Base-by-base conservation (phyloP, 352 stramenopile species). In the Pythium insidiosum region DNA sequence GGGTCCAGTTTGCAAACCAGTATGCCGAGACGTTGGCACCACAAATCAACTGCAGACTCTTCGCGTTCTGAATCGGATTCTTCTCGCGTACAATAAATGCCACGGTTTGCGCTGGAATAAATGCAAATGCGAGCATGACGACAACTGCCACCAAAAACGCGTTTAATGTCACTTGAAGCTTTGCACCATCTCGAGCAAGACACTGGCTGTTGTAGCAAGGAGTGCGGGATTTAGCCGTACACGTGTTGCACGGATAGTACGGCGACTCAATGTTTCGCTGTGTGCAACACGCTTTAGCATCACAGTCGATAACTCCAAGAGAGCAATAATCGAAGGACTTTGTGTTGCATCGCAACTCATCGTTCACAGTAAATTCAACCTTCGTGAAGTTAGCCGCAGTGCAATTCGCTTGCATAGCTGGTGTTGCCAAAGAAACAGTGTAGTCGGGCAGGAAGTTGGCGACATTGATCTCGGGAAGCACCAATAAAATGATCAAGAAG, bases 391-490 rank as follows among this genome's bases (percentile, higher is more conserved):
- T n/a, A n/a, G 54, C 23, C 13, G 35, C 49, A 20, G 47, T 60
- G 30, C 60, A 72, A 10, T 56, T 51, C 16, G 28, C 51, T 54
- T 72, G 66, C 6, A 38, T 37, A 31, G 47, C 43, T 10, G 43
- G 36, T 3, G 63, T 56, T 7, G 62, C 53, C 5, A 66, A 18
- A 6, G 35, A 30, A 10, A 33, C 18, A 6, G 46, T 36, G 38
- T 54, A 61, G 40, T 49, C 53, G 6, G 61, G 57, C 37, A 79
- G 50, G 37, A 81, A 82, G 50, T 60, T 68, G 4, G 73, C 65
- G 18, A 86, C 59, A 9, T 83, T 55, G 43, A 86, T 80, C 15
- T 74, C 61, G 10, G 73, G 69, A 30, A 85, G 47, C 13, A 61
- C 53, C 0, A 67, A 56, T 12, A 84, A 38, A 23, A 84, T 66